Conservation (phyloP, 345 rosid species). For the Eutrema yunnanense region DNA sequence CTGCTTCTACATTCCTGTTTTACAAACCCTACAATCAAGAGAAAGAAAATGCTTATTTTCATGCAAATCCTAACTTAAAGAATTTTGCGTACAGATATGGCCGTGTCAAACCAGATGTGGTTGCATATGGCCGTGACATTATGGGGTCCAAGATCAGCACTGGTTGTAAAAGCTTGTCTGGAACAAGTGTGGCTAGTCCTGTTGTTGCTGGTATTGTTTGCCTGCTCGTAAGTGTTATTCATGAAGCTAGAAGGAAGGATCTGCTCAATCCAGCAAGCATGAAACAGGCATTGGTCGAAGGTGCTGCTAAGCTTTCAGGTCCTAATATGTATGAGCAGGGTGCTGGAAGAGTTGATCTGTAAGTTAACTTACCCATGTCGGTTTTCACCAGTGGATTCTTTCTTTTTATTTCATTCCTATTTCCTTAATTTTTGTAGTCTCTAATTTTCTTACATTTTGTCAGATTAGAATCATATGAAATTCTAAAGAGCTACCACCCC, state of each 20-base stretch:
- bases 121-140: conserved; percentile 95
- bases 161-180: conserved; percentile 96
- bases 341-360: conserved; percentile 96
- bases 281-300: conserved; percentile 99
- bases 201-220: conserved; percentile 99
- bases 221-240: conserved; percentile 84
- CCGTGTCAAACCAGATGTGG: conserved; percentile 93
- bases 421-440: not conserved
- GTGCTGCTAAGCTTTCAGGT: conserved; percentile 94
- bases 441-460: conserved; percentile 35
- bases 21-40: not conserved
- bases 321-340: conserved; percentile 98
- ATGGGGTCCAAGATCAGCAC: conserved; percentile 96
- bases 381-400: not conserved
- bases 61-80: not conserved
- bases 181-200: conserved; percentile 98
- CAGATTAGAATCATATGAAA: conserved; percentile 98
- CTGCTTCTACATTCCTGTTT: not conserved
- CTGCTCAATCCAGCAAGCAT: conserved; percentile 94
- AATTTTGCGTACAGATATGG: conserved; percentile 57
- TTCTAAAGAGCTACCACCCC: conserved; percentile 80
- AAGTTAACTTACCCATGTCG: conserved; percentile 32
- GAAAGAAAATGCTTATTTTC: not conserved
- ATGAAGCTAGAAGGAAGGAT: conserved; percentile 58
- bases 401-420: not conserved